Base-by-base conservation (phyloP, 129 eudicot species). In the Deinandra increscens region DNA sequence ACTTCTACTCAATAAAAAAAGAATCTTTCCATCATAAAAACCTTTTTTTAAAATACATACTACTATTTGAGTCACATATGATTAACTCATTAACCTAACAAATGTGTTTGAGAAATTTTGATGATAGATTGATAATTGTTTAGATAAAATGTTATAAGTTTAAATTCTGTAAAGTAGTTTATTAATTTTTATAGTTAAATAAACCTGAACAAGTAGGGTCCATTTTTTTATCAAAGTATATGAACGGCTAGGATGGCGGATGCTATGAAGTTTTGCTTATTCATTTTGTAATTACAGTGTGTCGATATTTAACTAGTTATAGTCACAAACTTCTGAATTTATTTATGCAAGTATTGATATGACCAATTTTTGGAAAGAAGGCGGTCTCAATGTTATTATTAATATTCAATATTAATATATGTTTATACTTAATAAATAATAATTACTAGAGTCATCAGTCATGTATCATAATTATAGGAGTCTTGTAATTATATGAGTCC, bases 1-100 rank as follows among this genome's bases (percentile, higher is more conserved):
- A 36, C 0, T 36, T 36, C 39, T 36, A 4, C 39, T 69, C 56
- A 77, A 45, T 71, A 45, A 51, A 48, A 66, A 43, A 64, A 17
- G 41, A 63, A 64, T 54, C 58, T 53, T 80, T 60, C 64, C 33
- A 66, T 45, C 12, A 45, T 51, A 64, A 81, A 69, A 37, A 69
- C 54, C 45, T 68, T 64, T 54, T 68, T 64, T 65, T 66, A 64
- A 80, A 64, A 36, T 39, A 12, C 46, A 41, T 63, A 54, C 72
- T 46, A 38, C 74, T 23, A 77, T 78, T 68, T 68, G 76, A 80
- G 80, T 75, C 39, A 56, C 76, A 62, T 69, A 80, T 74, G 75
- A 49, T 66, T 66, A 64, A 70, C 48, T 60, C 33, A 71, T 33
- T 33, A 33, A 33, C 5, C 5, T 2, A 33, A 33, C 37, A n/a